Evolutionary conservation across 495 filamentous ascomycete species (phyloP).

Genomic region (Neurospora africana): DNA sequence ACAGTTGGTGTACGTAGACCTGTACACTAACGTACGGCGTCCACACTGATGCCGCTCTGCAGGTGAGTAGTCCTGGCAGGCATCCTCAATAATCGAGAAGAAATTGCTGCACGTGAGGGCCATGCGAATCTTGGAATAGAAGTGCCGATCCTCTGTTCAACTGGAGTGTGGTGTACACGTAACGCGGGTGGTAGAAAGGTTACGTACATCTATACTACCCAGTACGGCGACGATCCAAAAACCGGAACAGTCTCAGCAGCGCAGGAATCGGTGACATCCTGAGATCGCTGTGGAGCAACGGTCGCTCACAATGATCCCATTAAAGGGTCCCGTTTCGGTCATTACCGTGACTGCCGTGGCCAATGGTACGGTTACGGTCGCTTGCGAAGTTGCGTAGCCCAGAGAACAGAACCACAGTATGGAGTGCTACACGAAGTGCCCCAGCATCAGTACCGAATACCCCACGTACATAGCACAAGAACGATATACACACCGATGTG

Average conservation of each 20-base stretch:
- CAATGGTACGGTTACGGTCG: constrained; percentile 17
- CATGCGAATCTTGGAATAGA: background rate
- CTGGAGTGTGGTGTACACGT: background rate
- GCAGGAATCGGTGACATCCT: constrained; percentile 2
- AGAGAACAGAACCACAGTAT: background rate
- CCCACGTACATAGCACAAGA: constrained; percentile 1
- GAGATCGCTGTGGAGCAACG: constrained; percentile 7
- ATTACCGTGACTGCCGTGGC: background rate
- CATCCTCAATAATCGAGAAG: background rate
- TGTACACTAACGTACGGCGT: background rate
- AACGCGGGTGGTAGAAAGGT: constrained; percentile 3
- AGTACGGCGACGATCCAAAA: constrained; percentile 3
- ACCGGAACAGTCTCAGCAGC: constrained; percentile 4
- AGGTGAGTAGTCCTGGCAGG: background rate
- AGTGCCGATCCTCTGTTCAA: constrained; percentile 8
- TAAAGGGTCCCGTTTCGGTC: constrained; percentile 9
- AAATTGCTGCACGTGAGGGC: background rate
- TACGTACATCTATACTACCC: background rate
- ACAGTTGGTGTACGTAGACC: background rate
- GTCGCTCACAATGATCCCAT: background rate
- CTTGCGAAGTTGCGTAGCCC: constrained; percentile 1
- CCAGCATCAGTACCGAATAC: constrained; percentile 1
- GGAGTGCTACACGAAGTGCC: constrained; percentile 1
- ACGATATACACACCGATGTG: constrained; percentile 3
- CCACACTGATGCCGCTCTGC: background rate